Evolutionary conservation across 2,329 filamentous ascomycete genomes (phyloP), one percentile per base, ranked within the genome.

Genomic region (Hypoxylon sp.): DNA sequence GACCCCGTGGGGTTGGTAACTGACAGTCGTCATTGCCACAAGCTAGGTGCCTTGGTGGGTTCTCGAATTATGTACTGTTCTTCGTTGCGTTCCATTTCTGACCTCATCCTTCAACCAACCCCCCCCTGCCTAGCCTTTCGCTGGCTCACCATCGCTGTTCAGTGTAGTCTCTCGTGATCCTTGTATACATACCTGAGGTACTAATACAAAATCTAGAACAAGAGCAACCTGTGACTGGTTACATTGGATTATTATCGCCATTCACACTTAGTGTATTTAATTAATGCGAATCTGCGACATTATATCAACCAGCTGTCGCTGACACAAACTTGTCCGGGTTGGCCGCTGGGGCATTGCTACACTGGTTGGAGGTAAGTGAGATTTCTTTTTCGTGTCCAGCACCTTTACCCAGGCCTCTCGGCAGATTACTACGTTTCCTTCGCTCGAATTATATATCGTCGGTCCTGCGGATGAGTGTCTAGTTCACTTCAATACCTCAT

Each of bases 391-490:
- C 61, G 44, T 63, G 65, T 64, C 61, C 57, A 53, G 67, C 71
- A 68, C 57, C 64, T 71, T 71, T 71, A 71, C 68, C 71, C 71
- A 73, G 58, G 33, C 44, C 48, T 71, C 64, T 70, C 73, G 72
- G 74, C 69, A 74, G 59, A 71, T 74, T 65, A 61, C 62, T 63
- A 64, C 50, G 55, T 63, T 58, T 66, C 64, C 64, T 66, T 54
- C 61, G 48, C 61, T 55, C 58, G 61, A 61, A 61, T 66, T 63
- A 66, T 64, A 66, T 66, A 59, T 70, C 64, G 61, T 75, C 75
- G 75, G 75, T 61, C 70, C 68, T 75, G 70, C 75, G 75, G 75
- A 77, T 75, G 72, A 70, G 68, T 65, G 48, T 69, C 67, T 69
- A 67, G 65, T 69, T 70, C 65, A 62, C 64, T 55, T 67, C 52